phyloP scores from a whole-genome alignment of 192 early-diverging fungal species.

The Coemansia sp. region DNA sequence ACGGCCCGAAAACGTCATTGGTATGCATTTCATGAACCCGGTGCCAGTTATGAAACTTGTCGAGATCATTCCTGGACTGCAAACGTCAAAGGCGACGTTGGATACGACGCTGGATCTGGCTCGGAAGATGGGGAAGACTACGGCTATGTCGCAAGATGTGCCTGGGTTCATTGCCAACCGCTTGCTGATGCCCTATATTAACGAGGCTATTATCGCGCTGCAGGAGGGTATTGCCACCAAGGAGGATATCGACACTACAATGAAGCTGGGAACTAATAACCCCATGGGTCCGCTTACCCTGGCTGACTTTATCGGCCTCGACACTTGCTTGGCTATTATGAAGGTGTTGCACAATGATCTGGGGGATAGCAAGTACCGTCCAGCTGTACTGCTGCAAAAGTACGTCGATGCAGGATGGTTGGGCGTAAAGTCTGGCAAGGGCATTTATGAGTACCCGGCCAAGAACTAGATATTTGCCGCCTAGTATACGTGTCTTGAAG shows the following conservation, averaged over 20 bases:
- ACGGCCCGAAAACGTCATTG: conserved; percentile 68
- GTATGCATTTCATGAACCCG: conserved; percentile 99
- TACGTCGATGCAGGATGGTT: conserved; percentile 97
- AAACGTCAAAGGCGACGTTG: conserved; percentile 73
- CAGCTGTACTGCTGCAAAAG: conserved; percentile 86
- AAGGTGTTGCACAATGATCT: conserved; percentile 86
- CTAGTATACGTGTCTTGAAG: not conserved
- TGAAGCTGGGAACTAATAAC: conserved; percentile 96
- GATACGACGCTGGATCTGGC: conserved; percentile 75
- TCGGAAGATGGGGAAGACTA: conserved; percentile 89
- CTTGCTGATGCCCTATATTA: conserved; percentile 98
- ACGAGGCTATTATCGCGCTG: conserved; percentile 88
- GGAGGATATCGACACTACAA: conserved; percentile 98
- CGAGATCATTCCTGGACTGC: conserved; percentile 94
- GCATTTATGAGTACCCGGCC: conserved; percentile 80
- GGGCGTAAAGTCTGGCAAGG: conserved; percentile 87
- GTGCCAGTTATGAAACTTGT: conserved; percentile 97
- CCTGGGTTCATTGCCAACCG: conserved; percentile 98
- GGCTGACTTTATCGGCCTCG: conserved; percentile 97
- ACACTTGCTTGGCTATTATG: conserved; percentile 98
- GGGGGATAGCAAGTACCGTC: conserved; percentile 95
- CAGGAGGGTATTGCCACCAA: conserved; percentile 85
- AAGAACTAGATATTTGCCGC: conserved; percentile 12
- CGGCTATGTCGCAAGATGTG: conserved; percentile 82
- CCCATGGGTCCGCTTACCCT: conserved; percentile 98